Evolutionary conservation across 352 stramenopile genomes (phyloP).

Genomic region (Pythium insidiosum): DNA sequence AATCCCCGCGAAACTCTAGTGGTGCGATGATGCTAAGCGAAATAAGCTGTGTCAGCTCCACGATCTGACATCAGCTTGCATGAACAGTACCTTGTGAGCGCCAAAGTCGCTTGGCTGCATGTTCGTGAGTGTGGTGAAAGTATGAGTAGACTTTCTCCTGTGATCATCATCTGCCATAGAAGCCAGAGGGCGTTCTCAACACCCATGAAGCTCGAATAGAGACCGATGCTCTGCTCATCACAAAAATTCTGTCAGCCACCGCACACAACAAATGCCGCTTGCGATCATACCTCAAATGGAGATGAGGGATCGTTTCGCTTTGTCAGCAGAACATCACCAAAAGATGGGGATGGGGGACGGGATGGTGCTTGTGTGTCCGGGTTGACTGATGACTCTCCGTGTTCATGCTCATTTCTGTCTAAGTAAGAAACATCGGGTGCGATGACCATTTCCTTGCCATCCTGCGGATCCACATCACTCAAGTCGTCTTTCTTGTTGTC

Average conservation of each 20-base stretch:
- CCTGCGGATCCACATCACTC: too few relatives aligned
- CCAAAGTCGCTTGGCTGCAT: constrained; percentile 75
- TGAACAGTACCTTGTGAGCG: constrained; percentile 53
- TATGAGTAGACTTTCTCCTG: constrained; percentile 73
- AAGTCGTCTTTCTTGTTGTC: constrained; percentile 25
- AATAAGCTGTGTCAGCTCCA: background rate
- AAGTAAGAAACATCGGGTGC: too few relatives aligned
- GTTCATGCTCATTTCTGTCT: constrained; percentile 3
- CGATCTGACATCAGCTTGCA: background rate
- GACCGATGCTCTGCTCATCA: constrained; percentile 44
- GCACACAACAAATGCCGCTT: constrained; percentile 1
- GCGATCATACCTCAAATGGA: constrained; percentile 46
- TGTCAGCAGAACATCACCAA: constrained; percentile 62
- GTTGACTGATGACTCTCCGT: background rate
- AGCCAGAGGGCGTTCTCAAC: constrained; percentile 69
- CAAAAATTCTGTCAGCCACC: background rate
- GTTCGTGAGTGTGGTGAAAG: constrained; percentile 68
- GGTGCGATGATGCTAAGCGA: constrained; percentile 61
- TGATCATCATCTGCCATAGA: constrained; percentile 82
- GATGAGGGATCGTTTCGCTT: constrained; percentile 38
- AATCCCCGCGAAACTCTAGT: constrained; percentile 74
- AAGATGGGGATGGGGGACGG: constrained; percentile 51
- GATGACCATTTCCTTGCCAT: constrained; percentile 1
- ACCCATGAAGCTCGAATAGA: constrained; percentile 82
- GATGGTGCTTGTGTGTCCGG: too few relatives aligned